Evolutionary conservation across 495 filamentous ascomycete genomes (phyloP).

Genomic region (Annulohypoxylon moriforme): DNA sequence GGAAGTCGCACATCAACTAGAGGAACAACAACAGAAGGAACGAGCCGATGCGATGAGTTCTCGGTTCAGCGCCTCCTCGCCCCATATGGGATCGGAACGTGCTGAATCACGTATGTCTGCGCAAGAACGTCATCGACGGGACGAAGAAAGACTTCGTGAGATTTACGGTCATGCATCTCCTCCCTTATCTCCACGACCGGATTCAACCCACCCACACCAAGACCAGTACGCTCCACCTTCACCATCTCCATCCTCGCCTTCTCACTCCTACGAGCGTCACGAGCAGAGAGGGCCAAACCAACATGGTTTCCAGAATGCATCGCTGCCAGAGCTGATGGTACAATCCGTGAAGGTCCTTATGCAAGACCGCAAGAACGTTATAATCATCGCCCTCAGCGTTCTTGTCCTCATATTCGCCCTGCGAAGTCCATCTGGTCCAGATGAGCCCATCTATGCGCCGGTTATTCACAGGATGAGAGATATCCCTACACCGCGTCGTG

Average conservation of each 20-base stretch:
- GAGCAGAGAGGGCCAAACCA: constrained; percentile 28
- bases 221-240: constrained; percentile 47
- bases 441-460: constrained; percentile 38
- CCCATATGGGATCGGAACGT: constrained; percentile 20
- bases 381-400: constrained; percentile 70
- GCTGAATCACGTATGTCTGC: constrained; percentile 26
- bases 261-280: constrained; percentile 32
- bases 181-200: constrained; percentile 26
- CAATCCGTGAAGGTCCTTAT: constrained; percentile 76
- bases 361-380: constrained; percentile 76
- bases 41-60: constrained; percentile 10
- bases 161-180: constrained; percentile 61
- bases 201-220: constrained; percentile 34
- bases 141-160: constrained; percentile 64
- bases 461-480: constrained; percentile 44
- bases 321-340: constrained; percentile 69
- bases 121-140: constrained; percentile 52
- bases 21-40: constrained; percentile 35
- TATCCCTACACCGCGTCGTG: constrained; percentile 22
- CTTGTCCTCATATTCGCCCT: constrained; percentile 68
- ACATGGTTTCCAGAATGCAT: constrained; percentile 50
- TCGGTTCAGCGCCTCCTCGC: constrained; percentile 14
- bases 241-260: constrained; percentile 27
- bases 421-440: constrained; percentile 36
- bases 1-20: constrained; percentile 45